Percentiles rank a stretch among this genome's conserved stretches.
phyloP scores from a whole-genome alignment of 2,329 filamentous ascomycete genomes.

The Drechslerella stenobrocha region DNA sequence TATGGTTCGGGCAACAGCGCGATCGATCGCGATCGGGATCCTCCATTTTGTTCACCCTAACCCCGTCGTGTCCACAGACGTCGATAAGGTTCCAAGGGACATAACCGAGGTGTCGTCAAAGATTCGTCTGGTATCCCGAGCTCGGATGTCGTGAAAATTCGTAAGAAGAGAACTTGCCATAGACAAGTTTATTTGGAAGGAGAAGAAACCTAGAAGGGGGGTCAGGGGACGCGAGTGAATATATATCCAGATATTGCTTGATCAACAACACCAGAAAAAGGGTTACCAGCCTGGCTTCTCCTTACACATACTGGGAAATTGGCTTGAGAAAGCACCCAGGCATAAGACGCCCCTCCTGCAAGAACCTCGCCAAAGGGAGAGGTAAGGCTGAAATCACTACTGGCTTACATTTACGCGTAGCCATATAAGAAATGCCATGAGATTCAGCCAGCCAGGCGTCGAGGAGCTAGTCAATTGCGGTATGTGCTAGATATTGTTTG shows the following conservation, averaged over 20 bases:
- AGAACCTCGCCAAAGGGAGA: not conserved
- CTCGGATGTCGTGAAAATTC: not conserved
- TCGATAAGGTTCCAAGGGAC: no score
- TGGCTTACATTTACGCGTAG: constrained; percentile 1
- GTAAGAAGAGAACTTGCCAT: not conserved
- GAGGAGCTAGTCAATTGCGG: not conserved
- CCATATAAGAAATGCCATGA: not conserved
- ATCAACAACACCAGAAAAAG: no score
- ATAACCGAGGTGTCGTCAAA: no score
- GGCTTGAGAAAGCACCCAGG: no score
- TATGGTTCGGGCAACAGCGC: not conserved
- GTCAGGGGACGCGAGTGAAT: no score
- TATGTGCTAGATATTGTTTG: not conserved
- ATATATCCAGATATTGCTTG: no score
- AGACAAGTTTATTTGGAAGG: no score
- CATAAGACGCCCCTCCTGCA: not conserved
- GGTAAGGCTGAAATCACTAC: not conserved
- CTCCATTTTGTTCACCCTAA: not conserved
- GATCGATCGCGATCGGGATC: constrained; percentile 1
- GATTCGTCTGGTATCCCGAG: not conserved
- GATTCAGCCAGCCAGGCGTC: not conserved
- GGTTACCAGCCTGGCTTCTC: no score
- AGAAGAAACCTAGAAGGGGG: no score
- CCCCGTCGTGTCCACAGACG: not conserved
- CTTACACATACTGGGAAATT: no score